Percentiles rank a stretch among this genome's conserved stretches.
Conservation (phyloP, 305 asterid genomes). For the Fraxinus dipetala region DNA sequence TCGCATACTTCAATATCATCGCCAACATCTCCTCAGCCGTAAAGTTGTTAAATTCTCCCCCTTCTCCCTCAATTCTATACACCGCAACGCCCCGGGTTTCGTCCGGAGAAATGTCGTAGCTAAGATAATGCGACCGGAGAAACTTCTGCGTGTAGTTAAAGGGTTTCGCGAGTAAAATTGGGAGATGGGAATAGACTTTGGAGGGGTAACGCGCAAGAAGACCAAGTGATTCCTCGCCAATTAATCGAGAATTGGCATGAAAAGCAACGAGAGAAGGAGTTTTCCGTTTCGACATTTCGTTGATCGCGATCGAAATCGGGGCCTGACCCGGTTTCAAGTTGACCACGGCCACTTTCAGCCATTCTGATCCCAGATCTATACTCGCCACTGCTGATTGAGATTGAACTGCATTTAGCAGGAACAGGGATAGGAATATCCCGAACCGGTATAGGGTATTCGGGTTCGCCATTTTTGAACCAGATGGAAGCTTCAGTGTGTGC, state of each 20-base stretch:
- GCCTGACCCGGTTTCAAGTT: constrained; percentile 90
- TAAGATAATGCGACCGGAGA: constrained; percentile 48
- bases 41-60: constrained; percentile 39
- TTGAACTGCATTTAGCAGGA: constrained; percentile 33
- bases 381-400: constrained; percentile 88
- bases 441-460: constrained; percentile 33
- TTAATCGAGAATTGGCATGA: constrained; percentile 63
- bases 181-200: constrained; percentile 72
- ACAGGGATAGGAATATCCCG: constrained; percentile 37
- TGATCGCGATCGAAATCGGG: constrained; percentile 89
- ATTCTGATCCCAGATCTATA: constrained; percentile 98
- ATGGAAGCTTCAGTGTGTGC: constrained; percentile 20
- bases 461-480: constrained; percentile 35
- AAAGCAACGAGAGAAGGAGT: constrained; percentile 80
- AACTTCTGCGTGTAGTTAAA: constrained; percentile 31
- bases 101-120: constrained; percentile 45
- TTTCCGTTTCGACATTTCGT: constrained; percentile 97
- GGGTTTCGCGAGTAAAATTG: constrained; percentile 66
- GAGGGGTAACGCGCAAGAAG: constrained; percentile 85
- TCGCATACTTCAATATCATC: constrained; percentile 72
- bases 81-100: constrained; percentile 48
- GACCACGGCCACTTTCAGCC: constrained; percentile 88
- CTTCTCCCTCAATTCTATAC: constrained; percentile 45
- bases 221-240: constrained; percentile 85
- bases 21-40: constrained; percentile 88